phyloP scores from a whole-genome alignment of 208 protist species.

The Leishmania mexicana region DNA sequence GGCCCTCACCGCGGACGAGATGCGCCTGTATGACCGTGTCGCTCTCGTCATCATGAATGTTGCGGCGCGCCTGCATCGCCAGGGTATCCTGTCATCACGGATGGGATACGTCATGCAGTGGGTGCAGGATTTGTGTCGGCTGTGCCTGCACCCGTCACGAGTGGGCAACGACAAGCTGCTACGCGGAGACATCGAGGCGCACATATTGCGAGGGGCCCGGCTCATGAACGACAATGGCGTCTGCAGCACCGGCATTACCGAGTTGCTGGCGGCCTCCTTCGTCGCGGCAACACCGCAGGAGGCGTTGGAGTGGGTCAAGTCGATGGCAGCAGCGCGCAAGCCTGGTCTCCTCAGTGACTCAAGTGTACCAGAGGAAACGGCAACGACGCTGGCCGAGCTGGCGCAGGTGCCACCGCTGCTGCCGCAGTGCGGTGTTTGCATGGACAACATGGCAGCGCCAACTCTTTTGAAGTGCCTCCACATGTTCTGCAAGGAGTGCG shows the following conservation, averaged over 20 bases:
- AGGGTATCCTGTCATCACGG: conserved; percentile 36
- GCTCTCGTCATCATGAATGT: conserved; percentile 29
- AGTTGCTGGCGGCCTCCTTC: conserved; percentile 28
- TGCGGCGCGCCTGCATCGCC: conserved; percentile 29
- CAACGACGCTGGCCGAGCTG: conserved; percentile 33
- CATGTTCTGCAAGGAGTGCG: conserved; percentile 66
- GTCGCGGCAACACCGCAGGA: conserved; percentile 34
- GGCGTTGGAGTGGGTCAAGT: conserved; percentile 37
- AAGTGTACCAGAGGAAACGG: conserved; percentile 35
- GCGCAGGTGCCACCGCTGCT: conserved; percentile 37
- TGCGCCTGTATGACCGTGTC: conserved; percentile 38
- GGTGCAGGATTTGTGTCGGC: conserved; percentile 46
- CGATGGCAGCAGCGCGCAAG: conserved; percentile 1
- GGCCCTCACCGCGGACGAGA: conserved; percentile 32
- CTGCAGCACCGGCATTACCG: background rate
- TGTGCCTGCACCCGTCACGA: conserved; percentile 39
- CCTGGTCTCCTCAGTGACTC: background rate
- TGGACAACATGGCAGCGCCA: conserved; percentile 50
- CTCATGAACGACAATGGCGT: background rate
- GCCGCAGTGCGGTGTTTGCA: conserved; percentile 47
- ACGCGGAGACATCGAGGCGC: conserved; percentile 16
- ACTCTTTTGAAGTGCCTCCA: conserved; percentile 58
- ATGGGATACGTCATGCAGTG: conserved; percentile 46
- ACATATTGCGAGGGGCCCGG: conserved; percentile 1
- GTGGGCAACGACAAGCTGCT: conserved; percentile 23